These are phyloP conservation scores for Aspergillus udagawae DNA, from an alignment of 2,329 filamentous ascomycete species.

Conservation along the genomic window DNA sequence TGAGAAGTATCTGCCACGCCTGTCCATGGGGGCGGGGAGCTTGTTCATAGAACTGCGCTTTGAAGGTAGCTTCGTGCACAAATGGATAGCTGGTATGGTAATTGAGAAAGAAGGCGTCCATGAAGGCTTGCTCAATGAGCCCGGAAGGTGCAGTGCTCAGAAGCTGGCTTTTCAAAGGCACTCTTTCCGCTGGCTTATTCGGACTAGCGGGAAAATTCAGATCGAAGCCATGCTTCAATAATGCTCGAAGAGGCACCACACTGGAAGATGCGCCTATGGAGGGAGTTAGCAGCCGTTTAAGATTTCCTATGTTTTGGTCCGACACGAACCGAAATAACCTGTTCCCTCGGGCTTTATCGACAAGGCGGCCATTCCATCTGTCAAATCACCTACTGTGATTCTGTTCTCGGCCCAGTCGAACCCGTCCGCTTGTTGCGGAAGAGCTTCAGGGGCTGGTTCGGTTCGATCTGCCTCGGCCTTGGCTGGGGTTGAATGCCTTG, in stretches of 20 bases:
- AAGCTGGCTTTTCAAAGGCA: conserved; percentile 37
- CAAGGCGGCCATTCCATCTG: conserved; percentile 40
- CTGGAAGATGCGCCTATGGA: conserved; percentile 34
- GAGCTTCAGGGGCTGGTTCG: conserved; percentile 42
- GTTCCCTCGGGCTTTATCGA: conserved; percentile 39
- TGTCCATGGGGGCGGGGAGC: conserved; percentile 40
- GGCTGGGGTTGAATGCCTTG: conserved; percentile 34
- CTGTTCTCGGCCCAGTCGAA: conserved; percentile 39
- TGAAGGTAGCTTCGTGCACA: conserved; percentile 46
- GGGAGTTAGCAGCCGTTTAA: neutral
- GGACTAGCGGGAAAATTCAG: conserved; percentile 33
- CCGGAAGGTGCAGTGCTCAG: conserved; percentile 36
- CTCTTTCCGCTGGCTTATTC: conserved; percentile 23
- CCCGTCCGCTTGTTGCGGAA: conserved; percentile 37
- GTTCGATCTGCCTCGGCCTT: conserved; percentile 31
- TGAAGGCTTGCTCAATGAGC: conserved; percentile 38
- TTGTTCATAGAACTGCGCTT: conserved; percentile 44
- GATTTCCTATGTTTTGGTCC: neutral
- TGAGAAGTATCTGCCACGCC: conserved; percentile 45
- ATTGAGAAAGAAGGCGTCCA: conserved; percentile 45
- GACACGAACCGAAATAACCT: conserved; percentile 35
- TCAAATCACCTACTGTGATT: conserved; percentile 35
- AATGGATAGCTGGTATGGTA: conserved; percentile 48
- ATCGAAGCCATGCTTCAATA: conserved; percentile 38
- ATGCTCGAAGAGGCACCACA: conserved; percentile 36